These are phyloP conservation scores for Fusarium chaquense DNA, from an alignment of 2,329 filamentous ascomycete species.

Conservation along the genomic window DNA sequence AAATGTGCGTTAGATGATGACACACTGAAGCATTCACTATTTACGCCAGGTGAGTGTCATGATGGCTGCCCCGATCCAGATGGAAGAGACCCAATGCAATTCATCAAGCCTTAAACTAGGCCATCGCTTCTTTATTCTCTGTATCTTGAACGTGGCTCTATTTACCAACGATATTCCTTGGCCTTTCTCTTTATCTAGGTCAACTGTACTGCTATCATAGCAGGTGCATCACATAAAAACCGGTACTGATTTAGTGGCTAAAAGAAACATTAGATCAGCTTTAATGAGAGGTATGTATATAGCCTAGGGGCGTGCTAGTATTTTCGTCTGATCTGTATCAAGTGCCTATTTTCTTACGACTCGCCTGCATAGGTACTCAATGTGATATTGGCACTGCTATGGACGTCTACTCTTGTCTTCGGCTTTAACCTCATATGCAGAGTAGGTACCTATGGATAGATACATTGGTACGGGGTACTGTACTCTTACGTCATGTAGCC, in stretches of 20 bases:
- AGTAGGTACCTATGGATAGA: neutral
- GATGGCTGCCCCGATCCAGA: neutral
- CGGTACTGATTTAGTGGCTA: too few species aligned
- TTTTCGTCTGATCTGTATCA: too few species aligned
- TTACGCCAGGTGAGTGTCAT: neutral
- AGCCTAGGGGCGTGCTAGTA: too few species aligned
- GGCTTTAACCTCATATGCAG: neutral
- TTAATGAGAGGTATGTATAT: too few species aligned
- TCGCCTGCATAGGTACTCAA: neutral
- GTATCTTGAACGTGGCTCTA: too few species aligned
- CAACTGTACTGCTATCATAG: neutral
- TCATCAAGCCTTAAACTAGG: neutral
- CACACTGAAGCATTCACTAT: neutral
- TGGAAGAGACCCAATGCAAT: neutral
- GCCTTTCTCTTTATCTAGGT: neutral
- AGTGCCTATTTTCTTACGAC: too few species aligned
- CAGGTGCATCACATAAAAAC: too few species aligned
- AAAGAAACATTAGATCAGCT: too few species aligned
- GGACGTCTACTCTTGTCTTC: neutral
- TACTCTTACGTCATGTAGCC: conserved; percentile 32
- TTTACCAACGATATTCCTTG: neutral
- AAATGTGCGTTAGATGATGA: neutral
- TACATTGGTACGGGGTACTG: conserved; percentile 1
- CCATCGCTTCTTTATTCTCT: neutral
- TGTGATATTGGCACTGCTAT: neutral